A percentile compares a stretch with the other conserved stretches of the same genome.
These are phyloP conservation scores for Plantago ovata DNA, from an alignment of 257 asterid species.

Conservation along the genomic window DNA sequence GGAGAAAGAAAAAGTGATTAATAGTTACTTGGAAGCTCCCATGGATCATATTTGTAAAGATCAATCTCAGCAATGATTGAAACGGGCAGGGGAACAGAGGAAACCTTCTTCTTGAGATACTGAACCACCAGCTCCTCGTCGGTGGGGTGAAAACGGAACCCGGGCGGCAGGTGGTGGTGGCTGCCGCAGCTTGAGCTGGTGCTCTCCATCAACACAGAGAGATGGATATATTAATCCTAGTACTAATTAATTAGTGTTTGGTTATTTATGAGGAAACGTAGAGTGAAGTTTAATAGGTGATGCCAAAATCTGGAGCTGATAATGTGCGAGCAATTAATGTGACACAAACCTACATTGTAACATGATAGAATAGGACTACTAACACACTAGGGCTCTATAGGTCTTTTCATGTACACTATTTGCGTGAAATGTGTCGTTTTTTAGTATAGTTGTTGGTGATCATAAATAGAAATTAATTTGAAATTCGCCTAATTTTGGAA, in stretches of 20 bases:
- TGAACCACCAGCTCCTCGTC: constrained; percentile 51
- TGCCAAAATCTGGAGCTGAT: not conserved
- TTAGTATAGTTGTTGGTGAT: too few species aligned
- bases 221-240: not conserved
- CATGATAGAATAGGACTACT: constrained; percentile 1
- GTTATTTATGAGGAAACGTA: constrained; percentile 8
- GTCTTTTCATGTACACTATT: too few species aligned
- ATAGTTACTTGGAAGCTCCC: constrained; percentile 47
- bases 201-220: constrained; percentile 26
- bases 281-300: constrained; percentile 1
- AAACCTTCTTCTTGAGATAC: constrained; percentile 40
- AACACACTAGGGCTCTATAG: too few species aligned
- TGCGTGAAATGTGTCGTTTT: too few species aligned
- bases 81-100: constrained; percentile 37
- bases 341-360: not conserved
- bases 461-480: too few species aligned
- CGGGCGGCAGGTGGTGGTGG: constrained; percentile 40
- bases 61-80: constrained; percentile 40
- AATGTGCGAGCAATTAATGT: constrained; percentile 10
- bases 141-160: constrained; percentile 49
- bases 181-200: constrained; percentile 29
- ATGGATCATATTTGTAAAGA: constrained; percentile 47
- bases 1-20: not conserved
- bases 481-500: too few species aligned
- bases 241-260: not conserved